phyloP scores from a whole-genome alignment of 208 protist genomes.

The Trypanosoma vivax region DNA sequence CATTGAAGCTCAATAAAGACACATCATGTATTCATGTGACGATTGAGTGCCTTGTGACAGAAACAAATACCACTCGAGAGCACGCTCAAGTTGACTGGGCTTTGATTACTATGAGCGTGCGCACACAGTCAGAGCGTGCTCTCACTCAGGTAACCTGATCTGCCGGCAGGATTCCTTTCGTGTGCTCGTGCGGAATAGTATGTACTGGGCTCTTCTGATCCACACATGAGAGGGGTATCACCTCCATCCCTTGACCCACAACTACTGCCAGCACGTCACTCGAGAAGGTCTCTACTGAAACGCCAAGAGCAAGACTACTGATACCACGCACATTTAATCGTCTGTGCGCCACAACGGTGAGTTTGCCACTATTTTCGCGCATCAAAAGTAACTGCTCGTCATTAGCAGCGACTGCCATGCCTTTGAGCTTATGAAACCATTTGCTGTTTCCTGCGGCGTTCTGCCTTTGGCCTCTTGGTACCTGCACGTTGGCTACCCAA shows the following conservation, averaged over 20 bases:
- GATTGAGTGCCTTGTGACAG: too few species aligned
- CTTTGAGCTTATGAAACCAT: neutral
- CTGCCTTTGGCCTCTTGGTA: slow-evolving; percentile 1
- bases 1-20: too few species aligned
- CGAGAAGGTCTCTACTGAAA: neutral
- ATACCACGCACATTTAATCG: slow-evolving; percentile 58
- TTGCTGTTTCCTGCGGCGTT: neutral
- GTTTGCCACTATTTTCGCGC: neutral
- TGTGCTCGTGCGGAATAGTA: too few species aligned
- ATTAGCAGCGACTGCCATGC: slow-evolving; percentile 23
- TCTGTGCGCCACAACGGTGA: slow-evolving; percentile 3
- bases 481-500: slow-evolving; percentile 26
- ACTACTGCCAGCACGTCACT: slow-evolving; percentile 7
- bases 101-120: too few species aligned
- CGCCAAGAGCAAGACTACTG: slow-evolving; percentile 37
- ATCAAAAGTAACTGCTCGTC: slow-evolving; percentile 29
- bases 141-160: too few species aligned
- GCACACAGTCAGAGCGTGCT: too few species aligned
- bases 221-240: neutral
- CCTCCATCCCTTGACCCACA: slow-evolving; percentile 20
- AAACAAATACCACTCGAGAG: too few species aligned
- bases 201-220: neutral
- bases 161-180: too few species aligned
- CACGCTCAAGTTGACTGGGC: too few species aligned
- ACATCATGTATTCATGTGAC: too few species aligned